phyloP scores from a whole-genome alignment of 2,329 filamentous ascomycete species.

The Plenodomus lindquistii region DNA sequence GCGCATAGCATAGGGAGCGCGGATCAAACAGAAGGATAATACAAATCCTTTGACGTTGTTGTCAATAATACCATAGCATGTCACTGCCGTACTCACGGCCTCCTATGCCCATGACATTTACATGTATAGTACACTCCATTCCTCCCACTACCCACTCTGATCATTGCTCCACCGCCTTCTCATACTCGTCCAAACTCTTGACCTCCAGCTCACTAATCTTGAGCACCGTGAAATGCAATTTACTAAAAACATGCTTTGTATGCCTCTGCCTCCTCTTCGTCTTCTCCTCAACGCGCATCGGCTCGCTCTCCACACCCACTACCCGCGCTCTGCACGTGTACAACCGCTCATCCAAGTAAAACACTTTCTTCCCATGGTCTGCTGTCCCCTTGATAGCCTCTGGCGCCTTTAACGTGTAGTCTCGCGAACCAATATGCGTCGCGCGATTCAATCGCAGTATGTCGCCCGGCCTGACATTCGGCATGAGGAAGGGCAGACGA shows the following conservation, averaged over 20 bases:
- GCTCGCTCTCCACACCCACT: conserved; percentile 77
- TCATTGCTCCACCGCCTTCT: conserved; percentile 37
- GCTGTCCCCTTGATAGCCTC: conserved; percentile 35
- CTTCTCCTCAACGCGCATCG: conserved; percentile 59
- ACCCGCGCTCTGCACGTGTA: conserved; percentile 87
- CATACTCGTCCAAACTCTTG: conserved; percentile 59
- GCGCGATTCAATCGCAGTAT: conserved; percentile 86
- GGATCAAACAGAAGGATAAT: neutral
- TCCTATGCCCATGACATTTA: conserved; percentile 12
- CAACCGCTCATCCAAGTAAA: conserved; percentile 77
- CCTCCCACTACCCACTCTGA: neutral
- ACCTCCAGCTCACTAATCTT: conserved; percentile 81
- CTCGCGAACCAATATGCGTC: conserved; percentile 77
- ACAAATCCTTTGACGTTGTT: neutral
- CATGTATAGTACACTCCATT: conserved; percentile 22
- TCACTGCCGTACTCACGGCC: conserved; percentile 5
- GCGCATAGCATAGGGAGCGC: neutral
- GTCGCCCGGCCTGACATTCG: conserved; percentile 69
- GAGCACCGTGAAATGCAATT: conserved; percentile 87
- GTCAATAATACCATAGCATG: conserved; percentile 3
- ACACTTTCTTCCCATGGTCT: conserved; percentile 43
- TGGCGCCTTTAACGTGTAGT: conserved; percentile 77
- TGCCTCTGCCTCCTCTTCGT: conserved; percentile 68
- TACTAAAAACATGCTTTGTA: conserved; percentile 78
- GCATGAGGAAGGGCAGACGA: conserved; percentile 56